Conservation (phyloP, 192 early-diverging fungal genomes). For the Backusella tarrabulga region DNA sequence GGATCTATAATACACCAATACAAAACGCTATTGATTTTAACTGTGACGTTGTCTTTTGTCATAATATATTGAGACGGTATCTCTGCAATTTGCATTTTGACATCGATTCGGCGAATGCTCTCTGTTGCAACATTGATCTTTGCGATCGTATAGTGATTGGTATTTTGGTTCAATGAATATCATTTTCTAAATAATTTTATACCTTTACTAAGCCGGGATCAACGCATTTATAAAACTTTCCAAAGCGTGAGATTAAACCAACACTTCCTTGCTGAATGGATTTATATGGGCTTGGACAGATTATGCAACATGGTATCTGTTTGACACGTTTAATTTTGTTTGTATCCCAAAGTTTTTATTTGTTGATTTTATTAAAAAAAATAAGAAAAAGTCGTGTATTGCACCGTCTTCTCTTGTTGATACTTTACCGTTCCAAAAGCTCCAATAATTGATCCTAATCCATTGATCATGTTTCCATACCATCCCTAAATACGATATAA, state of each 20-base stretch:
- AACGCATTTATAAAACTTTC: conserved; percentile 53
- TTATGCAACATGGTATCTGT: conserved; percentile 41
- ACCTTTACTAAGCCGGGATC: conserved; percentile 55
- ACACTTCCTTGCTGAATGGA: conserved; percentile 66
- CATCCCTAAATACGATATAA: conserved; percentile 16
- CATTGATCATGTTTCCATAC: conserved; percentile 50
- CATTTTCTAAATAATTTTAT: not conserved
- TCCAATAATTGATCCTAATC: conserved; percentile 38
- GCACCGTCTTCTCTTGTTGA: not conserved
- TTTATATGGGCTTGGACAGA: conserved; percentile 66
- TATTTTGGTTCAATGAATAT: not conserved
- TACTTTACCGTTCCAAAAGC: conserved; percentile 43
- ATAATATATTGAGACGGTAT: conserved; percentile 75
- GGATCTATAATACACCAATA: conserved; percentile 84
- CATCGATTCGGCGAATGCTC: conserved; percentile 39
- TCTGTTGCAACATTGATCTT: conserved; percentile 52
- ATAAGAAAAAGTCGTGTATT: not conserved
- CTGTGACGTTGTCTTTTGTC: conserved; percentile 89
- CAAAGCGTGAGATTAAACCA: conserved; percentile 67
- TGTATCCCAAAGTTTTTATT: not conserved
- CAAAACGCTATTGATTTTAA: conserved; percentile 81
- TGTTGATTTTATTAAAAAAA: not conserved
- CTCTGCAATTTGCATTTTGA: conserved; percentile 53
- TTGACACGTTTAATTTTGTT: not conserved
- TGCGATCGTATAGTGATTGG: not conserved